Evolutionary conservation across 164 flowering plant species (phyloP).

Genomic region (Aristolochia fimbriata): DNA sequence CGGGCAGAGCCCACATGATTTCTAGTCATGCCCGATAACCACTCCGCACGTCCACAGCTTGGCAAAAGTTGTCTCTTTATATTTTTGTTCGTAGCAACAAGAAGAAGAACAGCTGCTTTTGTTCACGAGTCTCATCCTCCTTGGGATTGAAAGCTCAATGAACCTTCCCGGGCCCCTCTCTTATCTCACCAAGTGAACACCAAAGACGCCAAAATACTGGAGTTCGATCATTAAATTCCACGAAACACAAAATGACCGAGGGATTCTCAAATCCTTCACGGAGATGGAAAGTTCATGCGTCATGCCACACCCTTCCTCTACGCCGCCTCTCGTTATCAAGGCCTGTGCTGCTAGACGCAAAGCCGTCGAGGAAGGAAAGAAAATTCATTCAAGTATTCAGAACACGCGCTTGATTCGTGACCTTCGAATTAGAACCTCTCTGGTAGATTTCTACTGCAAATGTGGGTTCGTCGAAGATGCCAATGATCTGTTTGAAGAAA

Average conservation of each 20-base stretch:
- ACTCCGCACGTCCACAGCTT: slow-evolving; percentile 85
- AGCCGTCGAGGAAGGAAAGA: slow-evolving; percentile 28
- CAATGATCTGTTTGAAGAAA: slow-evolving; percentile 30
- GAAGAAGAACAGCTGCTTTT: too few relatives aligned
- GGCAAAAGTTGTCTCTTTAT: too few relatives aligned
- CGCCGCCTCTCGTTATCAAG: slow-evolving; percentile 38
- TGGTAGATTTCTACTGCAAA: slow-evolving; percentile 37
- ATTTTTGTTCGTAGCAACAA: too few relatives aligned
- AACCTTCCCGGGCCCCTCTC: slow-evolving; percentile 4
- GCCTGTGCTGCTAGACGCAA: slow-evolving; percentile 31
- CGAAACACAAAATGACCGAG: slow-evolving; percentile 33
- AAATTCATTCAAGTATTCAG: slow-evolving; percentile 18
- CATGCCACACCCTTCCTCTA: slow-evolving; percentile 10
- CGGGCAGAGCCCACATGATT: slow-evolving; percentile 98
- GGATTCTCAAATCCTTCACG: slow-evolving; percentile 25
- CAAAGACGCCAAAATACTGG: slow-evolving; percentile 25
- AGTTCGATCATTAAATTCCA: slow-evolving; percentile 27
- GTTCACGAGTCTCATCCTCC: neutral
- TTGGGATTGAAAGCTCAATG: slow-evolving; percentile 2
- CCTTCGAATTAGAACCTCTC: slow-evolving; percentile 33
- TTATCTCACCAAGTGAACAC: slow-evolving; percentile 5
- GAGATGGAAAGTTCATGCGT: slow-evolving; percentile 30
- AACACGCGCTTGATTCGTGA: slow-evolving; percentile 21
- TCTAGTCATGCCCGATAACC: slow-evolving; percentile 99
- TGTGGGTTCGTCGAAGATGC: slow-evolving; percentile 37